Conservation (phyloP, 2,329 filamentous ascomycete species). For the Hypocrella siamensis region DNA sequence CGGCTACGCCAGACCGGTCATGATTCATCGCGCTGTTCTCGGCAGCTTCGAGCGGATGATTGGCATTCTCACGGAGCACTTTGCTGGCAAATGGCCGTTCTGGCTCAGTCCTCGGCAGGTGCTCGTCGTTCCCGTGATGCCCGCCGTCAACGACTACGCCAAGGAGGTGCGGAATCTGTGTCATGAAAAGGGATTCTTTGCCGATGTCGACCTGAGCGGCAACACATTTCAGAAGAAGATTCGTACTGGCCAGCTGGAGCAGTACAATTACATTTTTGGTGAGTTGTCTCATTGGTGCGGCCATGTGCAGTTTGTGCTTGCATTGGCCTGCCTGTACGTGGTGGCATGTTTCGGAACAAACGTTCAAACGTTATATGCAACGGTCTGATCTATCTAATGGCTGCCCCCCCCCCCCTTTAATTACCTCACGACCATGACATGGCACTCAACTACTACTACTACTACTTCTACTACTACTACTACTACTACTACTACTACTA, state of each 20-base stretch:
- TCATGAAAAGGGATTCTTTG: slow-evolving; percentile 51
- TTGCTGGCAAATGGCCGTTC: slow-evolving; percentile 78
- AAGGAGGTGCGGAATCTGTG: slow-evolving; percentile 57
- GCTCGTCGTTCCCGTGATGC: slow-evolving; percentile 44
- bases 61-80: slow-evolving; percentile 70
- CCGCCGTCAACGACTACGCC: slow-evolving; percentile 65
- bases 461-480: too few species aligned
- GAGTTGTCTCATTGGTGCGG: slow-evolving; percentile 12
- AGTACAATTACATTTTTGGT: slow-evolving; percentile 77
- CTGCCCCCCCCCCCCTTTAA: too few species aligned
- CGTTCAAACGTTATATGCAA: too few species aligned
- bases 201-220: slow-evolving; percentile 40
- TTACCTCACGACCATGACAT: too few species aligned
- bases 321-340: not conserved
- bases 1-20: slow-evolving; percentile 66
- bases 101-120: slow-evolving; percentile 78
- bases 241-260: slow-evolving; percentile 60
- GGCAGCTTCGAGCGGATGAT: slow-evolving; percentile 54
- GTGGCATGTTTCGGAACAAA: too few species aligned
- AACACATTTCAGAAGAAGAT: slow-evolving; percentile 89
- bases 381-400: too few species aligned
- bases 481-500: too few species aligned
- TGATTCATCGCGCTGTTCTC: slow-evolving; percentile 72
- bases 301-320: not conserved
- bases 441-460: too few species aligned